phyloP scores from a whole-genome alignment of 1,284 basidiomycete genomes.

The Phylloporus sp. region DNA sequence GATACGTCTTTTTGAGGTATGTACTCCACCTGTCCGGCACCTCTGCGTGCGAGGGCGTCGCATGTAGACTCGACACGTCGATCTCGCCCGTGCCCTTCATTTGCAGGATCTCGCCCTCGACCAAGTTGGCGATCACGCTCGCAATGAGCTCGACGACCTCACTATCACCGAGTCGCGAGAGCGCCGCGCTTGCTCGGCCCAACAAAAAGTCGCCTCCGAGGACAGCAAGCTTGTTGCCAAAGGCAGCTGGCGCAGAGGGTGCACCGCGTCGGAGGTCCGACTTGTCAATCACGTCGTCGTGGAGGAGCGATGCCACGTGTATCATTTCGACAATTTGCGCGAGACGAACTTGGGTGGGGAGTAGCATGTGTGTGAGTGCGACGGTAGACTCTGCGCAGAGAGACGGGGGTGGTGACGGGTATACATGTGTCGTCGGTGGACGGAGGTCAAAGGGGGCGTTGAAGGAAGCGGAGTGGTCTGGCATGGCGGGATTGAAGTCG shows the following conservation, averaged over 20 bases:
- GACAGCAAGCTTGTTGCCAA: conserved; percentile 96
- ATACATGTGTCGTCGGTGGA: conserved; percentile 47
- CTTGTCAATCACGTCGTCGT: conserved; percentile 94
- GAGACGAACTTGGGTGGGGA: conserved; percentile 91
- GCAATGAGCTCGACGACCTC: conserved; percentile 96
- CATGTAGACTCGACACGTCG: conserved; percentile 31
- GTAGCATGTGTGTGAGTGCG: conserved; percentile 42
- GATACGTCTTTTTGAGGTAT: conserved; percentile 94
- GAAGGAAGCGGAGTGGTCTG: conserved; percentile 70
- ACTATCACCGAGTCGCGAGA: conserved; percentile 85
- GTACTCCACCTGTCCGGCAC: conserved; percentile 75
- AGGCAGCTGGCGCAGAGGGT: conserved; percentile 86
- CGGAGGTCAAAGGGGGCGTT: conserved; percentile 52
- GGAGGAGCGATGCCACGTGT: conserved; percentile 93
- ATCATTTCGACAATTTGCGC: conserved; percentile 99
- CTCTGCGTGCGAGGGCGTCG: conserved; percentile 21
- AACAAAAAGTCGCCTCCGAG: conserved; percentile 96
- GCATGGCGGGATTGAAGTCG: conserved; percentile 86
- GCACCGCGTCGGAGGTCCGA: conserved; percentile 84
- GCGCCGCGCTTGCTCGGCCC: conserved; percentile 88
- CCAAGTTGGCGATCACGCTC: conserved; percentile 92
- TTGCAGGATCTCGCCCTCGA: conserved; percentile 96
- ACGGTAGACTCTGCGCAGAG: conserved; percentile 31
- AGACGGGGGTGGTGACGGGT: conserved; percentile 48
- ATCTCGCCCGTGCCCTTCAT: conserved; percentile 58